Conservation (phyloP, 1,284 basidiomycete genomes). For the Ustilago tritici region DNA sequence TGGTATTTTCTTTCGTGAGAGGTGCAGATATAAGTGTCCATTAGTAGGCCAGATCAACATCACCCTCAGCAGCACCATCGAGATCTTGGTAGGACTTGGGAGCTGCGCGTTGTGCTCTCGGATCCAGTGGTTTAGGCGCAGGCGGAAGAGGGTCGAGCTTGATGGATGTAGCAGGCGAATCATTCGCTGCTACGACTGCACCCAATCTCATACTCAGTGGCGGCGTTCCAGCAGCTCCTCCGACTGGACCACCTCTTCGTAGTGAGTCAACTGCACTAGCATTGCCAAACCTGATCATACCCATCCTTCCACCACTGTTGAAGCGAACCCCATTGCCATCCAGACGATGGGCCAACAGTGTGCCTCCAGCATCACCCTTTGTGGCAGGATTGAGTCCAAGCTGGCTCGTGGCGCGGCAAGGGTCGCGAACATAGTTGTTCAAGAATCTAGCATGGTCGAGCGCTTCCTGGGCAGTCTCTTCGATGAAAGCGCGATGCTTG, state of each 20-base stretch:
- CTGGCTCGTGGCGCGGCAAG: conserved; percentile 39
- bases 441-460: conserved; percentile 43
- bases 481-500: conserved; percentile 59
- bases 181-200: conserved; percentile 12
- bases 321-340: conserved; percentile 25
- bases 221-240: background rate
- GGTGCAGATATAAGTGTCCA: background rate
- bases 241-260: conserved; percentile 2
- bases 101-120: conserved; percentile 32
- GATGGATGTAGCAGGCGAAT: conserved; percentile 15
- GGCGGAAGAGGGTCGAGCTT: conserved; percentile 42
- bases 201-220: conserved; percentile 44
- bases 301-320: conserved; percentile 38
- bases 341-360: conserved; percentile 20
- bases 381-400: conserved; percentile 7
- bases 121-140: conserved; percentile 57
- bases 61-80: conserved; percentile 53
- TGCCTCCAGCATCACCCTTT: conserved; percentile 1
- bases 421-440: conserved; percentile 59
- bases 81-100: conserved; percentile 60
- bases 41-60: conserved; percentile 55
- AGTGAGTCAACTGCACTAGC: conserved; percentile 40
- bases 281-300: conserved; percentile 47
- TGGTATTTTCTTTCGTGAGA: background rate
- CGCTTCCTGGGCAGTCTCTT: conserved; percentile 15